Evolutionary conservation across 164 flowering plant genomes (phyloP).

Genomic region (Amborella trichopoda): DNA sequence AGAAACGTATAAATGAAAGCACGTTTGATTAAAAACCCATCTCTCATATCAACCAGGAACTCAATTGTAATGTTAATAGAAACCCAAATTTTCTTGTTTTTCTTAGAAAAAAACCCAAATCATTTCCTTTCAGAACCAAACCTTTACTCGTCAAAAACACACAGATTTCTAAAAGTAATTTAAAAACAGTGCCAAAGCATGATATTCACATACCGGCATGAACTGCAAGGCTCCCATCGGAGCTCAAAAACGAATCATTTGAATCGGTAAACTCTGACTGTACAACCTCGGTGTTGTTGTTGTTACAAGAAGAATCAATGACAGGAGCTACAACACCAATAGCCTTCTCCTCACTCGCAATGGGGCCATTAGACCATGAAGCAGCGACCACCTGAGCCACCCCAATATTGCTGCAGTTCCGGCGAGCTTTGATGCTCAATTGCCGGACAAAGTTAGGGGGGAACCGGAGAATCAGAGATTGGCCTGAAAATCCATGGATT

Average conservation of each 20-base stretch:
- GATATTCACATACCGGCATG: constrained; percentile 62
- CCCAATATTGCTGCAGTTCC: constrained; percentile 96
- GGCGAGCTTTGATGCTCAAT: constrained; percentile 76
- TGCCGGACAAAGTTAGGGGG: constrained; percentile 93
- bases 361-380: constrained; percentile 48
- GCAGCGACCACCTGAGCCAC: constrained; percentile 93
- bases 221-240: constrained; percentile 74
- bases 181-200: not conserved
- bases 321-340: too few relatives aligned
- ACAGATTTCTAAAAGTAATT: too few relatives aligned
- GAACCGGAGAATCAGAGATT: constrained; percentile 62
- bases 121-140: too few relatives aligned
- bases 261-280: constrained; percentile 22
- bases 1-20: too few relatives aligned
- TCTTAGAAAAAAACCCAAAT: too few relatives aligned
- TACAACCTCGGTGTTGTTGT: constrained; percentile 17
- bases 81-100: too few relatives aligned
- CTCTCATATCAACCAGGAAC: too few relatives aligned
- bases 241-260: constrained; percentile 42
- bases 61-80: too few relatives aligned
- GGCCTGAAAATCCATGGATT: too few relatives aligned
- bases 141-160: too few relatives aligned
- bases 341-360: not conserved
- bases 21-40: too few relatives aligned
- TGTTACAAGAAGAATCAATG: too few relatives aligned